phyloP scores from a whole-genome alignment of 2,329 filamentous ascomycete genomes.

The Aspergillus sp. region DNA sequence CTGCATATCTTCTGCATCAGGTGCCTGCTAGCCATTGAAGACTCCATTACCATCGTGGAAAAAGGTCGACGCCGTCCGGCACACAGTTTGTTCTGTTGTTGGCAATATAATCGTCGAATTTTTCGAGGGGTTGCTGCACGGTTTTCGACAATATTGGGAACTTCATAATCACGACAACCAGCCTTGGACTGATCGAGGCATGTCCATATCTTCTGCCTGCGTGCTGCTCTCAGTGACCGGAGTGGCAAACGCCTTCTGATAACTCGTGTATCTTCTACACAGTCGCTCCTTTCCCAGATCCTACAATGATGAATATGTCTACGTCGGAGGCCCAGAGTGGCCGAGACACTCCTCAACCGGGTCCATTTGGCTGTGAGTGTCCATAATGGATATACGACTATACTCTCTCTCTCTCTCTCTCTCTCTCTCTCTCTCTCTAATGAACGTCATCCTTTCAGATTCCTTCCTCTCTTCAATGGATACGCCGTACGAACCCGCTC shows the following conservation, averaged over 20 bases:
- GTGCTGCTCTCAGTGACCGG: slow-evolving; percentile 17
- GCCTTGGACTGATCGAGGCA: slow-evolving; percentile 18
- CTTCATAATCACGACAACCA: not conserved
- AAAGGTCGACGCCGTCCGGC: not conserved
- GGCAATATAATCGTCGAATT: too few species aligned
- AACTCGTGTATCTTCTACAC: not conserved
- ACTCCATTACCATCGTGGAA: not conserved
- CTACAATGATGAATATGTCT: slow-evolving; percentile 31
- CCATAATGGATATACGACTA: slow-evolving; percentile 1
- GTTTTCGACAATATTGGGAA: not conserved
- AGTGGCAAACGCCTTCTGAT: slow-evolving; percentile 11
- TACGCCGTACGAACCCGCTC: slow-evolving; percentile 43
- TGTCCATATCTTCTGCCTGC: slow-evolving; percentile 17
- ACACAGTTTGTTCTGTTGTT: not conserved
- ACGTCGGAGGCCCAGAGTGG: slow-evolving; percentile 23
- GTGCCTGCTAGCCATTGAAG: not conserved
- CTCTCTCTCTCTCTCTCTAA: not conserved
- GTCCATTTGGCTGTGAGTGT: slow-evolving; percentile 63
- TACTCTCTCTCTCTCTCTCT: slow-evolving; percentile 1
- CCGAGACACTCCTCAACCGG: slow-evolving; percentile 48
- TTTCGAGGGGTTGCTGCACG: too few species aligned
- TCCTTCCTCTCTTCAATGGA: slow-evolving; percentile 29
- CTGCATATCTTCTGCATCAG: not conserved
- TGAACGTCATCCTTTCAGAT: slow-evolving; percentile 16
- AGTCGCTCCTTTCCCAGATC: not conserved